Conservation (phyloP, 176 grass and related monocot species). For the Secale cereale region DNA sequence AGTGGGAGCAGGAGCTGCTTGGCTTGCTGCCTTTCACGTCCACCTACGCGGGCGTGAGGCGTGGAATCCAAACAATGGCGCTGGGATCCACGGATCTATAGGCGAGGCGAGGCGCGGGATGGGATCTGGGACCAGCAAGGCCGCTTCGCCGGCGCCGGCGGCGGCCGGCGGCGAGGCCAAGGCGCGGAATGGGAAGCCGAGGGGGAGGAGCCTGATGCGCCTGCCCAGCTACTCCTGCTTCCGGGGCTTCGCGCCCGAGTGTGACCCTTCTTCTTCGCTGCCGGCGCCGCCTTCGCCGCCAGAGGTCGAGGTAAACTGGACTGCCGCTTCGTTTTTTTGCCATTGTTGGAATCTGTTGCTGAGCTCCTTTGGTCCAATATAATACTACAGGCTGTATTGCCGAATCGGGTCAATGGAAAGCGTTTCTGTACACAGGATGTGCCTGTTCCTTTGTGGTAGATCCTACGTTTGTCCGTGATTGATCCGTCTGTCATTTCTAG, state of each 20-base stretch:
- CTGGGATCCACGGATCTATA: conserved; percentile 32
- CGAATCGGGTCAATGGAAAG: background rate
- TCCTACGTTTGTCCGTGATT: conserved; percentile 9
- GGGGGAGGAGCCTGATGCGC: conserved; percentile 28
- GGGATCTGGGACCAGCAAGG: conserved; percentile 90
- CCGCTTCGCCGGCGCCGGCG: conserved; percentile 25
- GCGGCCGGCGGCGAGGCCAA: background rate
- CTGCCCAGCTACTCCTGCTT: conserved; percentile 79
- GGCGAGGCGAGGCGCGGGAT: conserved; percentile 21
- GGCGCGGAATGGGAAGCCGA: conserved; percentile 29
- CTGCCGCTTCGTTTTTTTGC: background rate
- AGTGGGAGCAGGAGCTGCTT: conserved; percentile 8
- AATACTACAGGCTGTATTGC: background rate
- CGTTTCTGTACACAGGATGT: background rate
- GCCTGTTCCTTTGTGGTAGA: background rate
- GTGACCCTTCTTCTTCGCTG: conserved; percentile 14
- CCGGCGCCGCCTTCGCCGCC: background rate
- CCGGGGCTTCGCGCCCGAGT: conserved; percentile 29
- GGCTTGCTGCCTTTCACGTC: background rate
- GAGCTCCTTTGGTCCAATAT: background rate
- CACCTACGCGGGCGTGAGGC: conserved; percentile 19
- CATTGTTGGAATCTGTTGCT: background rate
- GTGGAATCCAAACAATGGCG: conserved; percentile 29
- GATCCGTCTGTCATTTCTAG: background rate
- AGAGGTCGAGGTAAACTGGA: conserved; percentile 20